Base-by-base conservation (phyloP, 116 monocot genomes). In the Papilionanthe hybrid region DNA sequence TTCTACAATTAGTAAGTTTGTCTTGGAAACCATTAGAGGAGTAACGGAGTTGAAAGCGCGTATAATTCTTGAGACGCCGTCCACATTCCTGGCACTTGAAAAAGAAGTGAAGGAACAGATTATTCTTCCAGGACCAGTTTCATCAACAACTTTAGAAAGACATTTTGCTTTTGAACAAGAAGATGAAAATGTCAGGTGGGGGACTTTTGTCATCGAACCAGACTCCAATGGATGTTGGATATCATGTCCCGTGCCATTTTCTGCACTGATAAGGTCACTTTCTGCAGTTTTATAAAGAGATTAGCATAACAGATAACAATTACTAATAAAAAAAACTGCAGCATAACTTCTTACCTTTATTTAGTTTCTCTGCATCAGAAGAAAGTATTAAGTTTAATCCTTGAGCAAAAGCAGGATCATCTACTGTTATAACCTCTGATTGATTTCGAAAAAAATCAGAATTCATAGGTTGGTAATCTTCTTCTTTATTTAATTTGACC, bases 51-150 rank as follows among this genome's bases (percentile, higher is more conserved):
- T 78, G 66, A 68, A 83, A 72, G 79, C 32, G 30, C 44, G 25
- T 80, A 88, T 32, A 42, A 95, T 87, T 80, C 83, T 91, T 60
- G 81, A 78, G 78, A 93, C 81, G 75, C 78, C 86, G 5, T 78
- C 72, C 27, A 72, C 79, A 53, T 91, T 85, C 80, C 79, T 83
- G 6, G 69, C 79, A 78, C 79, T 81, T 71, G 85, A 79, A 69
- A 86, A 87, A 42, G 88, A 72, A 77, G 89, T 75, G 77, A 78
- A 80, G 29, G 42, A 84, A 32, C 72, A 42, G 30, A 47, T 20
- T 78, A 7, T 72, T 75, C 5, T 72, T 41, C 69, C 79, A 66
- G 41, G 19, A 74, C 75, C 57, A 37, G 20, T 23, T 71, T 30
- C 68, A 53, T 18, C 63, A 80, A 79, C 30, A 13, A 9, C 47